Evolutionary conservation across 306 rosid genomes (phyloP).

Genomic region (Fragaria nilgerrensis): DNA sequence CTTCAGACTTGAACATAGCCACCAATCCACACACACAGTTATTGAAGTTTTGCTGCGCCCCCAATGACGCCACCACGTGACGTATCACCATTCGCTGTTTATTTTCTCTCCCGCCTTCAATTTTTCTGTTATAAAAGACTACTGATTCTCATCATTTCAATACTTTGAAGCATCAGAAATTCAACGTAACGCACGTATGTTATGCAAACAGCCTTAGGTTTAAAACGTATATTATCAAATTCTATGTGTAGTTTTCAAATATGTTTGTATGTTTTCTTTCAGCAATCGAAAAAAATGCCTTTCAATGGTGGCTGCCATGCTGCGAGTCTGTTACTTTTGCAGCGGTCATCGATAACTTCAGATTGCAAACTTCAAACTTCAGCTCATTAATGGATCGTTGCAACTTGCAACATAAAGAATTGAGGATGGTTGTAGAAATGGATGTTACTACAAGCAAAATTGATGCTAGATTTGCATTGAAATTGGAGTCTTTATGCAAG

Average conservation of each 20-base stretch:
- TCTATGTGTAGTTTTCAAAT: no score
- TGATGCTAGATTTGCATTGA: background rate
- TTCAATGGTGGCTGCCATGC: background rate
- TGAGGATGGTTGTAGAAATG: background rate
- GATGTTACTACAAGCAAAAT: background rate
- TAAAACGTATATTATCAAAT: no score
- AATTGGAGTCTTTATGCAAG: conserved; percentile 11
- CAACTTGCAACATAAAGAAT: background rate
- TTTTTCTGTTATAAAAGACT: background rate
- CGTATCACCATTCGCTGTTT: background rate
- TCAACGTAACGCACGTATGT: no score
- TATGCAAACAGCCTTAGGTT: no score
- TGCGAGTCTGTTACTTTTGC: background rate
- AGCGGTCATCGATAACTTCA: background rate
- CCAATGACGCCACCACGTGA: background rate
- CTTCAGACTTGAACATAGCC: background rate
- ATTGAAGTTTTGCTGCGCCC: background rate
- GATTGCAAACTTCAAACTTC: background rate
- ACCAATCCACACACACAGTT: background rate
- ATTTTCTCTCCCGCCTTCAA: background rate
- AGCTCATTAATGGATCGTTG: background rate
- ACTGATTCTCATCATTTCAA: no score
- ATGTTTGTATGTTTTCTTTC: no score
- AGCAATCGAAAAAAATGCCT: no score
- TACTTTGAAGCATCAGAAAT: no score